These are phyloP conservation scores for Cladosporium sp. DNA, from an alignment of 2,329 filamentous ascomycete species.

Conservation along the genomic window DNA sequence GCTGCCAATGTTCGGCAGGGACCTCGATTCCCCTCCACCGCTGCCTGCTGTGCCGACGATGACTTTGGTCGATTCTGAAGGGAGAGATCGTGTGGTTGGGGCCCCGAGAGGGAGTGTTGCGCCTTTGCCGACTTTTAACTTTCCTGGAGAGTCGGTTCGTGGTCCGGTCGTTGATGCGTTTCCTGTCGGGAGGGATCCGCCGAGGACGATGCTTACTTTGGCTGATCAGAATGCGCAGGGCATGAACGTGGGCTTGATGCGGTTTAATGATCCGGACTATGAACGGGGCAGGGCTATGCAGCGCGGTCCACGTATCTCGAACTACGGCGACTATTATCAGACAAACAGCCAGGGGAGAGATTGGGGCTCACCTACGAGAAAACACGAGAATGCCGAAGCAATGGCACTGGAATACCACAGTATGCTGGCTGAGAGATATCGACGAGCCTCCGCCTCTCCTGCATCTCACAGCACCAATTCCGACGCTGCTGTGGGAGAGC, in stretches of 20 bases:
- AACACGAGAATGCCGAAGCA: conserved; percentile 9
- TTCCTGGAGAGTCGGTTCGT: neutral
- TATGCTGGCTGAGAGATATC: conserved; percentile 21
- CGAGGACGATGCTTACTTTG: conserved; percentile 12
- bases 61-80: conserved; percentile 12
- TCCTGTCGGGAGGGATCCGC: conserved; percentile 13
- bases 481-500: conserved; percentile 21
- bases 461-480: conserved; percentile 15
- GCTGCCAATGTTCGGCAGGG: conserved; percentile 10
- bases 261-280: neutral
- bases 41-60: conserved; percentile 2
- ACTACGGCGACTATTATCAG: neutral
- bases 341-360: neutral
- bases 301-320: neutral
- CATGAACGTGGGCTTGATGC: no score
- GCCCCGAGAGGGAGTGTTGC: conserved; percentile 5
- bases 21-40: neutral
- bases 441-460: conserved; percentile 15
- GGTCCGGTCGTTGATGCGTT: conserved; percentile 4
- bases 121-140: conserved; percentile 6
- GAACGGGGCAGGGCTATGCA: conserved; percentile 10
- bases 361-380: neutral
- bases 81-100: conserved; percentile 8
- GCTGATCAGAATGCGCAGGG: neutral
- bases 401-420: conserved; percentile 25